These are phyloP conservation scores for Yarrowia sp. DNA, from an alignment of 805 yeast genomes.

Conservation along the genomic window DNA sequence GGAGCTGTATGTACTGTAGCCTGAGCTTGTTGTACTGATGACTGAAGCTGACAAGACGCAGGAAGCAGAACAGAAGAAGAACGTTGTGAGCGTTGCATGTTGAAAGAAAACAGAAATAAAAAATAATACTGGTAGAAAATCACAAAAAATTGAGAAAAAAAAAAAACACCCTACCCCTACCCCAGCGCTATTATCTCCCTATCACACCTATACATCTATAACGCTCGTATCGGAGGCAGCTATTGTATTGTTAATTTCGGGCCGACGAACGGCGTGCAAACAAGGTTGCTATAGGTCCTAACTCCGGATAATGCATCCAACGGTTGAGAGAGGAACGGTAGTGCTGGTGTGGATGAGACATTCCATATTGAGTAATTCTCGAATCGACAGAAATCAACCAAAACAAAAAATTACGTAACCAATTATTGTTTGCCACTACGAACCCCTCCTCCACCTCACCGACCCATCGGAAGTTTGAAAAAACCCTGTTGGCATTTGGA, in stretches of 20 bases:
- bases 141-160: too few relatives aligned
- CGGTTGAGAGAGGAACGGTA: neutral
- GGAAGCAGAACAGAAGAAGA: too few relatives aligned
- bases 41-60: neutral
- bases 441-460: neutral
- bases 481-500: neutral
- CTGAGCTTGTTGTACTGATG: neutral
- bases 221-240: constrained; percentile 15
- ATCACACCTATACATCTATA: neutral
- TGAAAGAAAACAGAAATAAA: too few relatives aligned
- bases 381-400: too few relatives aligned
- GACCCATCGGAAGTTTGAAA: neutral
- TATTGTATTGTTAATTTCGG: constrained; percentile 16
- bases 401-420: too few relatives aligned
- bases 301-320: neutral
- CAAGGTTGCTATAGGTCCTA: neutral
- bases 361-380: too few relatives aligned
- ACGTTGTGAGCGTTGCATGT: too few relatives aligned
- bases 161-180: too few relatives aligned
- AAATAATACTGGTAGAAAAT: too few relatives aligned
- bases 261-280: constrained; percentile 7
- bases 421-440: too few relatives aligned
- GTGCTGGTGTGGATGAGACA: too few relatives aligned
- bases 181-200: too few relatives aligned
- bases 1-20: neutral